These are phyloP conservation scores for Eimeria tenella DNA, from an alignment of 169 alveolate species.

Conservation along the genomic window DNA sequence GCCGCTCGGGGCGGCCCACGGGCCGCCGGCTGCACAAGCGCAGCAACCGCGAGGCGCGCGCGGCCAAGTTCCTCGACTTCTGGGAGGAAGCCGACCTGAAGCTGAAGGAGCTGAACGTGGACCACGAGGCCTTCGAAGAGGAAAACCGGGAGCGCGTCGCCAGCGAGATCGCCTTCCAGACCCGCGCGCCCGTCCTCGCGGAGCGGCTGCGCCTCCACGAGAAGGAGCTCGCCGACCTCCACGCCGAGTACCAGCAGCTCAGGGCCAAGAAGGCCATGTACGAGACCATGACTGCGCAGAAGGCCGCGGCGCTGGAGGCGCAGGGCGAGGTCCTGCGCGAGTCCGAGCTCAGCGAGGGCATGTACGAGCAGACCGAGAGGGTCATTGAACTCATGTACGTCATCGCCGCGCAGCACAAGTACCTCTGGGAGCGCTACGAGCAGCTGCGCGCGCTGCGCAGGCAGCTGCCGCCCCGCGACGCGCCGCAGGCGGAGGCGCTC, in stretches of 20 bases:
- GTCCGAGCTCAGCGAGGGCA: slow-evolving; percentile 15
- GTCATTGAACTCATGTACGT: slow-evolving; percentile 15
- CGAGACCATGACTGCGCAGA: slow-evolving; percentile 58
- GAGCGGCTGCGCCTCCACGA: slow-evolving; percentile 50
- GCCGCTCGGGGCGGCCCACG: too few relatives aligned
- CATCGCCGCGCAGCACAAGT: neutral
- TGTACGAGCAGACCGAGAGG: slow-evolving; percentile 41
- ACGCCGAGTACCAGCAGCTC: neutral
- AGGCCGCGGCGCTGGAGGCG: slow-evolving; percentile 8
- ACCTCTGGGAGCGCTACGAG: slow-evolving; percentile 34
- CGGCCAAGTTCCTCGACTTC: slow-evolving; percentile 30
- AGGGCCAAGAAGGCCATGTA: slow-evolving; percentile 39
- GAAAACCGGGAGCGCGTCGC: slow-evolving; percentile 51
- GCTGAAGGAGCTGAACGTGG: slow-evolving; percentile 26
- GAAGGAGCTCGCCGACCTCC: slow-evolving; percentile 28
- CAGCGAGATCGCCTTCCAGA: slow-evolving; percentile 48
- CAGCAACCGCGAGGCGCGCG: slow-evolving; percentile 29
- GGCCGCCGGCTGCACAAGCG: slow-evolving; percentile 14
- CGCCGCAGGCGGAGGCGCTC: slow-evolving; percentile 9
- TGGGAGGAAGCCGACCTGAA: slow-evolving; percentile 50
- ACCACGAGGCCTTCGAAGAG: slow-evolving; percentile 55
- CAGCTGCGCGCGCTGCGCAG: neutral
- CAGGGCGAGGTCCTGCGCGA: slow-evolving; percentile 41
- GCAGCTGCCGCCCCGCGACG: slow-evolving; percentile 5
- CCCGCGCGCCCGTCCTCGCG: slow-evolving; percentile 32